phyloP scores from a whole-genome alignment of 805 yeast genomes.

The Metschnikowia matae region DNA sequence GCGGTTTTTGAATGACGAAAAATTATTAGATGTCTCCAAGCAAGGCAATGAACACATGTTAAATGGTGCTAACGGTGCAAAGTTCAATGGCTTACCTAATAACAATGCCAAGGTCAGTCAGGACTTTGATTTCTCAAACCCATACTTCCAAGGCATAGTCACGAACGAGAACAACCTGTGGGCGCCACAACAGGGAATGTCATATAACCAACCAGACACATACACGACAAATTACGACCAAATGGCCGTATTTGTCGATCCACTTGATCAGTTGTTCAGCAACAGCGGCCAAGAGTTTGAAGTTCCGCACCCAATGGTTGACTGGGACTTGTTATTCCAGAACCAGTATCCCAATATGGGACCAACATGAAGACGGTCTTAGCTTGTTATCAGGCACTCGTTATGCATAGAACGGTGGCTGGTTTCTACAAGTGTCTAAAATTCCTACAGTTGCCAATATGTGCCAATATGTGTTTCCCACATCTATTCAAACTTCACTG shows the following conservation, averaged over 20 bases:
- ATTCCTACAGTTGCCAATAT: not conserved
- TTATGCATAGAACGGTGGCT: too few relatives aligned
- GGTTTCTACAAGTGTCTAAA: too few relatives aligned
- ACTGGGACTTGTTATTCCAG: conserved; percentile 15
- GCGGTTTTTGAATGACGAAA: conserved; percentile 2
- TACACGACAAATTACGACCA: not conserved
- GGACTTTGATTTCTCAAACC: not conserved
- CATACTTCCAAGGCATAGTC: not conserved
- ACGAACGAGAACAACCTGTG: not conserved
- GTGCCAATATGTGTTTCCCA: too few relatives aligned
- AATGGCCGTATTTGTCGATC: not conserved
- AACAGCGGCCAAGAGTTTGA: conserved; percentile 15
- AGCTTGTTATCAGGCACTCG: not conserved
- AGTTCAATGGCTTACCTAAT: not conserved
- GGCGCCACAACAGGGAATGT: not conserved
- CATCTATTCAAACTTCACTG: not conserved
- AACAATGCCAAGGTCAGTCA: too few relatives aligned
- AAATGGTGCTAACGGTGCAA: not conserved
- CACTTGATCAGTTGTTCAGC: conserved; percentile 13
- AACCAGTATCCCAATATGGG: conserved; percentile 3
- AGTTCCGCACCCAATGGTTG: conserved; percentile 5
- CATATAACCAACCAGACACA: not conserved
- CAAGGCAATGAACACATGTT: not conserved
- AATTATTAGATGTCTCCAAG: not conserved
- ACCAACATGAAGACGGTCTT: not conserved